phyloP scores from a whole-genome alignment of 2,329 filamentous ascomycete genomes.

The Botrytis medusae region DNA sequence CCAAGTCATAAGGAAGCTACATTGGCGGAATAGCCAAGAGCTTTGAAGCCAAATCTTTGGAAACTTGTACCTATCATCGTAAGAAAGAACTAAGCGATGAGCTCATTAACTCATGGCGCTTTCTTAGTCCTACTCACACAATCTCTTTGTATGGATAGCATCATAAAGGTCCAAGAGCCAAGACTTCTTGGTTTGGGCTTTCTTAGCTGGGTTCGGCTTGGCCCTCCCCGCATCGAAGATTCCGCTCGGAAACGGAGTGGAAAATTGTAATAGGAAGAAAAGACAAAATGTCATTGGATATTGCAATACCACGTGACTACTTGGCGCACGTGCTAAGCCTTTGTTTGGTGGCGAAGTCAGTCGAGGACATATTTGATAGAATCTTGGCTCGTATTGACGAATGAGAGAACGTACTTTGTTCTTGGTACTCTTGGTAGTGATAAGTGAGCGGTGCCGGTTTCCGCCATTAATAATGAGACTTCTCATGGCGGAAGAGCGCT shows the following conservation, averaged over 20 bases:
- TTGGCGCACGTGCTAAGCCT: not conserved
- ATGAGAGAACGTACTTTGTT: not conserved
- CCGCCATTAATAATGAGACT: not conserved
- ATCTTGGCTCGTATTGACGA: constrained; percentile 1
- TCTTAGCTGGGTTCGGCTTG: not conserved
- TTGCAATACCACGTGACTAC: not conserved
- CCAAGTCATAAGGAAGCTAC: not conserved
- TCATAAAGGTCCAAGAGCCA: not conserved
- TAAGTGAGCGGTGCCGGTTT: not conserved
- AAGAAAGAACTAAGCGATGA: not conserved
- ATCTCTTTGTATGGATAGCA: constrained; percentile 7
- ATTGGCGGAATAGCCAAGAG: constrained; percentile 9
- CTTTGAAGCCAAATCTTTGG: not conserved
- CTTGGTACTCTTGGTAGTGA: not conserved
- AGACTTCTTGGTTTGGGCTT: not conserved
- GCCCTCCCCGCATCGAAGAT: constrained; percentile 1
- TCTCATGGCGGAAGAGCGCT: not conserved
- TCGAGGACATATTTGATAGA: not conserved
- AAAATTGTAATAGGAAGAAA: not conserved
- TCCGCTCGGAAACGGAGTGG: constrained; percentile 9
- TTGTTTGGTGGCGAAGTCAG: not conserved
- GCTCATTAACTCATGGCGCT: constrained; percentile 9
- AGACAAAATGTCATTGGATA: not conserved
- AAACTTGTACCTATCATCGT: not conserved
- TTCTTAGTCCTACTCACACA: not conserved